Evolutionary conservation across 139 green algal genomes (phyloP).

Genomic region (Chlorella sp.): DNA sequence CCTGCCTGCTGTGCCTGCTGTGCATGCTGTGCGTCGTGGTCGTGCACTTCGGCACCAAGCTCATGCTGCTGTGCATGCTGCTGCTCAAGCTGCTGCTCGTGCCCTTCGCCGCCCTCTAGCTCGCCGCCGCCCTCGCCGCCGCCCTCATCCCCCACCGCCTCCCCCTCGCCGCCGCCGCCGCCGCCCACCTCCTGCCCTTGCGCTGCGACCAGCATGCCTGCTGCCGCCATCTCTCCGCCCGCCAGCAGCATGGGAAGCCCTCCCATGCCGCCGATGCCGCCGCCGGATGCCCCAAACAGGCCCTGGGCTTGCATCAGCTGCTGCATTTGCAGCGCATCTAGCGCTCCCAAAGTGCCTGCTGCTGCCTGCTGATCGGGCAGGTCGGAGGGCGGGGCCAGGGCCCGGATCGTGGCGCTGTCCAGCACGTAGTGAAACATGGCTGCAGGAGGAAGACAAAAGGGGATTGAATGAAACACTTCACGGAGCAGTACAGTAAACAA

Average conservation of each 20-base stretch:
- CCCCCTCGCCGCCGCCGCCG: not conserved
- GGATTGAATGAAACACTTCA: too few species aligned
- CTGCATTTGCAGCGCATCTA: slow-evolving; percentile 23
- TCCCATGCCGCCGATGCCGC: not conserved
- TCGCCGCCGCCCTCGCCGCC: not conserved
- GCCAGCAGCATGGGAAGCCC: not conserved
- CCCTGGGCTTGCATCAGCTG: slow-evolving; percentile 23
- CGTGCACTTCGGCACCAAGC: not conserved
- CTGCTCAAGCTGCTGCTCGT: not conserved
- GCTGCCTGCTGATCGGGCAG: not conserved
- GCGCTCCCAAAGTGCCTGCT: not conserved
- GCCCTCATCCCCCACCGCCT: not conserved
- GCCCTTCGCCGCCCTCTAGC: not conserved
- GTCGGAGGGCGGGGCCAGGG: slow-evolving; percentile 12
- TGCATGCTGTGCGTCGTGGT: not conserved
- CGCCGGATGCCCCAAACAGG: not conserved
- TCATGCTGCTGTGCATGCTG: not conserved
- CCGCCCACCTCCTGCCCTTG: not conserved
- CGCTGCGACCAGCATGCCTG: not conserved
- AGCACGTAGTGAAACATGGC: too few species aligned
- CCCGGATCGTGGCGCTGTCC: slow-evolving; percentile 22
- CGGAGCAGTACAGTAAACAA: too few species aligned
- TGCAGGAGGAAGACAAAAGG: too few species aligned
- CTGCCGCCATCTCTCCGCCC: not conserved
- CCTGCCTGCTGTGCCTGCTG: not conserved